Evolutionary conservation across 495 filamentous ascomycete species (phyloP).

Genomic region (Trichocladium uniseriatum): DNA sequence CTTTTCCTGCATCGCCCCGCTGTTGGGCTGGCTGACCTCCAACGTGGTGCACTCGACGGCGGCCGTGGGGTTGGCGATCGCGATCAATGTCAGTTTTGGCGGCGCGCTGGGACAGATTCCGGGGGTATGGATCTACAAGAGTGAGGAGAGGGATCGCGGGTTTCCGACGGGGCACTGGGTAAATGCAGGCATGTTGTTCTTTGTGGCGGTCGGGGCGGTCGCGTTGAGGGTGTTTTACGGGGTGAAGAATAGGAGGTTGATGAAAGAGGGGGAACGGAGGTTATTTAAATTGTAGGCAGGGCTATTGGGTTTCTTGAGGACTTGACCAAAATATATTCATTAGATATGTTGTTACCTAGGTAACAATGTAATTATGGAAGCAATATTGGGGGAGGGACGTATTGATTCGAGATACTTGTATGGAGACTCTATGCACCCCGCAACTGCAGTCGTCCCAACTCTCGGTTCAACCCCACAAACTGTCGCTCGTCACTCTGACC

Average conservation of each 20-base stretch:
- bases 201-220: constrained; percentile 31
- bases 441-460: too few relatives aligned
- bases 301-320: too few relatives aligned
- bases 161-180: constrained; percentile 59
- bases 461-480: too few relatives aligned
- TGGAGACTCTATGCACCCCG: too few relatives aligned
- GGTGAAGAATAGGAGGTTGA: constrained; percentile 29
- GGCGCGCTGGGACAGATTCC: constrained; percentile 57
- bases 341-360: too few relatives aligned
- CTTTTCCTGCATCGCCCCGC: constrained; percentile 48
- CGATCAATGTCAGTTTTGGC: constrained; percentile 57
- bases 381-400: too few relatives aligned
- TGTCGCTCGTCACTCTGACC: too few relatives aligned
- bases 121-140: constrained; percentile 65
- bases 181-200: constrained; percentile 38
- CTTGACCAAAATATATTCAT: too few relatives aligned
- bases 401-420: too few relatives aligned
- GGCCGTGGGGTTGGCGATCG: constrained; percentile 56
- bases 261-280: constrained; percentile 17
- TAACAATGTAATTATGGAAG: too few relatives aligned
- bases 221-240: constrained; percentile 36
- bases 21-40: constrained; percentile 61
- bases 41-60: constrained; percentile 58
- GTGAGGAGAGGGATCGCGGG: constrained; percentile 46
- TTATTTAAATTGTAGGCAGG: constrained; percentile 16